Base-by-base conservation (phyloP, 225 moss, liverwort and hornwort genomes). In the Physcomitrellopsis africana region DNA sequence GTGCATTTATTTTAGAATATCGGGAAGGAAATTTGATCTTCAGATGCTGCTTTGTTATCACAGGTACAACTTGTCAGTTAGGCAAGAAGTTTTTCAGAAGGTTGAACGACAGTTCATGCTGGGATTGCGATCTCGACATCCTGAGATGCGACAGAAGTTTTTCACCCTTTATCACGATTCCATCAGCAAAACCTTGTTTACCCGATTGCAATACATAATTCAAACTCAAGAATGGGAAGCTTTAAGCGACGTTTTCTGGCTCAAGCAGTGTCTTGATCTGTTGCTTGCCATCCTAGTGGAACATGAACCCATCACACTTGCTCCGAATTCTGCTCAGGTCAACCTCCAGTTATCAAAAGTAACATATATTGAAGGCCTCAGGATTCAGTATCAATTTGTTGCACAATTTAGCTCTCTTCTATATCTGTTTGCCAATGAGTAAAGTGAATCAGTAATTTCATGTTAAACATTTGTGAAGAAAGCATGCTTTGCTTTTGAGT, bases 141-240 rank as follows among this genome's bases (percentile, higher is more conserved):
- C 99, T 47, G 93, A 95, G 68, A 92, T 99, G 89, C 90, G 99
- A 12, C 99, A 95, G 64, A 99, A 89, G 68, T 99, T 99, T 86
- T 99, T 99, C 54, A 83, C 93, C 20, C 89, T 99, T 15, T 99
- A 99, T 75, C 99, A 99, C 80, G 99, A 99, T 65, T 89, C 92
- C 67, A 95, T 99, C 56, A 89, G 91, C 60, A 99, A 99, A 76
- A 95, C 95, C 10, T 75, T 99, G 66, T 99, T 99, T 67, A 99
- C 93, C 51, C 89, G 99, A 63, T 82, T 99, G 89, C 99, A 99
- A 47, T 99, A 95, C 68, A 93, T 99, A 44, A 95, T 99, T 70
- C 94, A 99, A 77, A 89, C 90, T 19, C 99, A 99, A 82, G 99
- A 99, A 57, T 99, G 99, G 99, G 99, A 99, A 77, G 95, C 93